Evolutionary conservation across 257 asterid genomes (phyloP).

Genomic region (Solanum corneliomulleri): DNA sequence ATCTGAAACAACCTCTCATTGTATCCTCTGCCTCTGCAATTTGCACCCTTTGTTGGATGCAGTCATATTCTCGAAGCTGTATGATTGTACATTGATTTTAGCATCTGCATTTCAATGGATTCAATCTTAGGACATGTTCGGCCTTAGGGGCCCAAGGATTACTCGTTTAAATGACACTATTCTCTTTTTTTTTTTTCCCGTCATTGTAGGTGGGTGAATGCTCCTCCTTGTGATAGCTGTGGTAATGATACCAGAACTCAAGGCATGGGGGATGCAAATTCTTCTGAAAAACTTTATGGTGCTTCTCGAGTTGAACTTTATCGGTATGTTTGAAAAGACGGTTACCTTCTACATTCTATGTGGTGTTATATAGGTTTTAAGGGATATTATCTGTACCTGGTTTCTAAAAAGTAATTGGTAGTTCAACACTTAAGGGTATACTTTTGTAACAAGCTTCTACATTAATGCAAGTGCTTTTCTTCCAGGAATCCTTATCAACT

Average conservation of each 20-base stretch:
- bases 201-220: conserved; percentile 76
- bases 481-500: background rate
- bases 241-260: conserved; percentile 47
- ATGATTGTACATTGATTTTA: background rate
- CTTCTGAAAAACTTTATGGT: conserved; percentile 51
- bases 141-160: background rate
- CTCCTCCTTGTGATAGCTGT: conserved; percentile 87
- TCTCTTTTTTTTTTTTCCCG: background rate
- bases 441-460: background rate
- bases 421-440: background rate
- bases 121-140: background rate
- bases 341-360: background rate
- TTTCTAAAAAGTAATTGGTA: background rate
- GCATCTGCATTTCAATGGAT: background rate
- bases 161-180: background rate
- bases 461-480: background rate
- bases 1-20: background rate
- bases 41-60: background rate
- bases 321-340: conserved; percentile 27
- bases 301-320: conserved; percentile 87
- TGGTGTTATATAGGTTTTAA: background rate
- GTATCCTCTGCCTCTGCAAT: background rate
- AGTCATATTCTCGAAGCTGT: background rate
- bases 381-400: background rate
- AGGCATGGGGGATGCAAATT: conserved; percentile 66